phyloP scores from a whole-genome alignment of 164 flowering plant species.

The Litsea cubeba region DNA sequence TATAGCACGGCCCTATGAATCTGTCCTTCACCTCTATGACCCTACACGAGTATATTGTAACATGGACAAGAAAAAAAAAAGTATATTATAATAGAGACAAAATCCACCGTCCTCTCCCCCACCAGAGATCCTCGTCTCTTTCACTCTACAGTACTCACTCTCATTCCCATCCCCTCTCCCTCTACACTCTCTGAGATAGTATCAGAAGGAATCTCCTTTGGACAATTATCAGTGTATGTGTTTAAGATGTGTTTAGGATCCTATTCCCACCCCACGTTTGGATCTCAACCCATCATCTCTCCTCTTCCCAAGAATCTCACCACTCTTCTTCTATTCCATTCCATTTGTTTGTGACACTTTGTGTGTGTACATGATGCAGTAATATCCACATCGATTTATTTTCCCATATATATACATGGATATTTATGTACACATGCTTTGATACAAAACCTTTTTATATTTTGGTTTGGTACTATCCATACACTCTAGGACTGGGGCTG shows the following conservation, averaged over 20 bases:
- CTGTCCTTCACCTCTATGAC: neutral
- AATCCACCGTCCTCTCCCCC: neutral
- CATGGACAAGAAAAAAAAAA: too few relatives aligned
- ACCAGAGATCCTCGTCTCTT: conserved; percentile 10
- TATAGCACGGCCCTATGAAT: conserved; percentile 13
- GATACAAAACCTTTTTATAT: neutral
- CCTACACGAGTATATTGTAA: neutral
- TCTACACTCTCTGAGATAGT: neutral
- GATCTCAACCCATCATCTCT: neutral
- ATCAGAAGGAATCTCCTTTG: neutral
- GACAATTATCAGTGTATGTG: neutral
- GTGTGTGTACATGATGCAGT: neutral
- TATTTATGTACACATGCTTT: neutral
- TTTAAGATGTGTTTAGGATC: conserved; percentile 1
- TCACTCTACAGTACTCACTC: conserved; percentile 3
- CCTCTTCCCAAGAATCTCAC: neutral
- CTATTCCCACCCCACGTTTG: neutral
- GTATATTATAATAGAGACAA: neutral
- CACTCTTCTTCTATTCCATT: conserved; percentile 2
- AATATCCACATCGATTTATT: neutral
- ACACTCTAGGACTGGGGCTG: neutral
- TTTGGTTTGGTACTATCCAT: conserved; percentile 5
- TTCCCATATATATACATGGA: conserved; percentile 1
- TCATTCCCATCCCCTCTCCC: neutral
- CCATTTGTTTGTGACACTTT: neutral